phyloP scores from a whole-genome alignment of 2,329 filamentous ascomycete genomes.

The Nothophoma quercina region DNA sequence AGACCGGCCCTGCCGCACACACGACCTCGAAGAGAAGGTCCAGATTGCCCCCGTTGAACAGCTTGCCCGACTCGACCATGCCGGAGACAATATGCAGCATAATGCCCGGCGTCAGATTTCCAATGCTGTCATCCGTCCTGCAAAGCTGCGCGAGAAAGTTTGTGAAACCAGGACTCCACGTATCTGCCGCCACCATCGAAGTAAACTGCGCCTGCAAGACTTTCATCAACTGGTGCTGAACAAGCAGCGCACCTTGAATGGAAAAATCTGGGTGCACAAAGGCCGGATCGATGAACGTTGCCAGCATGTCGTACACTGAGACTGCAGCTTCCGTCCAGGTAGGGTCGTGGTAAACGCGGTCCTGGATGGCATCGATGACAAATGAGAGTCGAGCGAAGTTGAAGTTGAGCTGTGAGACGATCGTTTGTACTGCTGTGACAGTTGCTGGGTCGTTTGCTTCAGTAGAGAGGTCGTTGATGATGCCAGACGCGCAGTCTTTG shows the following conservation, averaged over 20 bases:
- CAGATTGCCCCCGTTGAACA: conserved; percentile 1
- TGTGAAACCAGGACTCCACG: conserved; percentile 5
- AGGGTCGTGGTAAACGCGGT: background rate
- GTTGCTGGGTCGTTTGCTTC: background rate
- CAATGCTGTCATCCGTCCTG: background rate
- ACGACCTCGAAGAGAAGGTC: conserved; percentile 7
- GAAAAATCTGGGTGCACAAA: background rate
- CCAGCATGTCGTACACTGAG: background rate
- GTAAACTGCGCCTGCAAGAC: background rate
- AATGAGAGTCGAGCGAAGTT: background rate
- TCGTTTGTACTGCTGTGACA: background rate
- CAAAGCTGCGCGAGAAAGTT: conserved; percentile 10
- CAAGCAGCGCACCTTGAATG: background rate
- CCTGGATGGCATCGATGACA: conserved; percentile 1
- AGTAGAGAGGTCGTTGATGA: background rate
- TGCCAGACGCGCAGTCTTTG: background rate
- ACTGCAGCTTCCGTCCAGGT: background rate
- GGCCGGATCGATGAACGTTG: background rate
- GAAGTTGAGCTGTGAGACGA: background rate
- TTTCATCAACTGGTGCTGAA: conserved; percentile 1
- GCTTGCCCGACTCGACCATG: background rate
- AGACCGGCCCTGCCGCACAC: conserved; percentile 3
- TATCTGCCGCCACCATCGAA: background rate
- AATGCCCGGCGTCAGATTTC: background rate
- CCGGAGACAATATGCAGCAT: background rate